These are phyloP conservation scores for Coccinonectria pachysandricola DNA, from an alignment of 2,329 filamentous ascomycete genomes.

Conservation along the genomic window DNA sequence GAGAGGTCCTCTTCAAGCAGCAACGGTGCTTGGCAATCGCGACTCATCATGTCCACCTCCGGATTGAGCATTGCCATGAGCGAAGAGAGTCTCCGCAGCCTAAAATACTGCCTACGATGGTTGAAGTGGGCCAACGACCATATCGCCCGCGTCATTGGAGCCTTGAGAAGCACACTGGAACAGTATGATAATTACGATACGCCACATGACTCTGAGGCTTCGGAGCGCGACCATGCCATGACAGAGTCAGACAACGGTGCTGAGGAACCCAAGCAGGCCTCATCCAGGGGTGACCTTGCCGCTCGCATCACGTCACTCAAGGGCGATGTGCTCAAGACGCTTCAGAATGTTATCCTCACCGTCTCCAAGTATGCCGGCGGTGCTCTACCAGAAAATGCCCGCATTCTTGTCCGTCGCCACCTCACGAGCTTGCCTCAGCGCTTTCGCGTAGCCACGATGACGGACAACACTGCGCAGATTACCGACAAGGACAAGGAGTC, in stretches of 20 bases:
- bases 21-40: slow-evolving; percentile 58
- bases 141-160: slow-evolving; percentile 63
- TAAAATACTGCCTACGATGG: slow-evolving; percentile 77
- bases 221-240: slow-evolving; percentile 5
- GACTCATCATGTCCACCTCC: slow-evolving; percentile 81
- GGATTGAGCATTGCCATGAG: slow-evolving; percentile 87
- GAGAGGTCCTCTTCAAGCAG: slow-evolving; percentile 21
- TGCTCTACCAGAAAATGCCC: slow-evolving; percentile 79
- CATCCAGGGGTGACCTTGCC: slow-evolving; percentile 34
- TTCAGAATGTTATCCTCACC: slow-evolving; percentile 72
- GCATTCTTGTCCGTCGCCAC: slow-evolving; percentile 71
- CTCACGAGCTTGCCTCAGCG: slow-evolving; percentile 75
- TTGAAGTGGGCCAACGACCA: slow-evolving; percentile 74
- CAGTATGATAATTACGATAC: slow-evolving; percentile 60
- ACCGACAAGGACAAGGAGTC: slow-evolving; percentile 26
- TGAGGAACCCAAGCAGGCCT: slow-evolving; percentile 11
- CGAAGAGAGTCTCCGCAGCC: slow-evolving; percentile 70
- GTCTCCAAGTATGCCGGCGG: slow-evolving; percentile 89
- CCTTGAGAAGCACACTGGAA: slow-evolving; percentile 64
- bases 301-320: slow-evolving; percentile 58
- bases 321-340: slow-evolving; percentile 62
- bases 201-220: slow-evolving; percentile 4
- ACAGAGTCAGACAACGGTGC: slow-evolving; percentile 3
- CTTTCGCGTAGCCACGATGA: slow-evolving; percentile 61
- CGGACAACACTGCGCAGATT: slow-evolving; percentile 18